Percentiles rank a stretch among this genome's conserved stretches.
Evolutionary conservation across 2,329 filamentous ascomycete species (phyloP).

Genomic region (Venturia effusa): DNA sequence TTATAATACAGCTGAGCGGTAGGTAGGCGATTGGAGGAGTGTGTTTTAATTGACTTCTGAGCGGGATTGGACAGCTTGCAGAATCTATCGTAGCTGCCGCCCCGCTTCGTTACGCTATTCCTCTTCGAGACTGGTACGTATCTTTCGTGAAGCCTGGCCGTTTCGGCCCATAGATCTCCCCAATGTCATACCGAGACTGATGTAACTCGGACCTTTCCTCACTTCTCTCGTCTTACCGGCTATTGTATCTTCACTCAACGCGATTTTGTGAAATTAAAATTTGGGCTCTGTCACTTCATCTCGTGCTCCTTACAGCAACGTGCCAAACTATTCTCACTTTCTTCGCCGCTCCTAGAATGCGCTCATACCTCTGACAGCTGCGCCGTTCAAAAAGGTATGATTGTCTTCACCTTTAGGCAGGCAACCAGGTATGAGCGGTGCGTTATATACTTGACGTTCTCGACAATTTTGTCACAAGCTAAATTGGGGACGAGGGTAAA

Average conservation of each 20-base stretch:
- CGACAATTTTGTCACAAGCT: conserved; percentile 26
- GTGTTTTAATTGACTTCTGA: neutral
- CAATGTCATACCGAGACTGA: conserved; percentile 15
- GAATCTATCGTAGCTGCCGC: neutral
- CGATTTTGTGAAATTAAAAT: too few relatives aligned
- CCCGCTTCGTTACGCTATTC: neutral
- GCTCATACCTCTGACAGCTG: conserved; percentile 26
- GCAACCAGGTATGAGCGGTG: conserved; percentile 7
- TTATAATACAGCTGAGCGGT: neutral
- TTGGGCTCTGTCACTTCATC: too few relatives aligned
- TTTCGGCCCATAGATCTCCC: conserved; percentile 9
- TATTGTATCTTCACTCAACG: conserved; percentile 21
- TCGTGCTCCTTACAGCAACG: conserved; percentile 29
- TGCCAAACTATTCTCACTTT: conserved; percentile 25
- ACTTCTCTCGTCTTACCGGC: conserved; percentile 15
- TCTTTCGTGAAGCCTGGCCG: neutral
- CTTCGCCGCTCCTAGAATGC: conserved; percentile 28
- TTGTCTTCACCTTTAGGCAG: conserved; percentile 13
- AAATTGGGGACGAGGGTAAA: conserved; percentile 28
- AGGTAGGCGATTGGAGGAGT: neutral
- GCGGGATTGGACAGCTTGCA: neutral
- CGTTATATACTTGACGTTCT: conserved; percentile 28
- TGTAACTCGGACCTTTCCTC: conserved; percentile 17
- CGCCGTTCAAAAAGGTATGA: conserved; percentile 13
- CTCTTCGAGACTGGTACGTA: neutral